Evolutionary conservation across 2,329 filamentous ascomycete species (phyloP).

Genomic region (Mycocentrospora acerina): DNA sequence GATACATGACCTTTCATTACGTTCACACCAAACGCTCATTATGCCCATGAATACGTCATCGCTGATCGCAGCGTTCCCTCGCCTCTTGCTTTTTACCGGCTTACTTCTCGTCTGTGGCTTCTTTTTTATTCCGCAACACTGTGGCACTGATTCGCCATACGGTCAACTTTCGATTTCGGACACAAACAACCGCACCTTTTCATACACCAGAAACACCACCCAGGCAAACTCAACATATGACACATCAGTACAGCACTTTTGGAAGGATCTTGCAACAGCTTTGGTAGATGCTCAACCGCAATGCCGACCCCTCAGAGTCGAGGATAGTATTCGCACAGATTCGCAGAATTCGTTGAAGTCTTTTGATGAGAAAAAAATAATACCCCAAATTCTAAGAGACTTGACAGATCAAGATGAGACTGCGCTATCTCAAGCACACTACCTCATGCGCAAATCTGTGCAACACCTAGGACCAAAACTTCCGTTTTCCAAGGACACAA

Average conservation of each 20-base stretch:
- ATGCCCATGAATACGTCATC: no score
- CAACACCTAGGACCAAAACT: constrained; percentile 30
- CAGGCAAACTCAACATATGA: constrained; percentile 2
- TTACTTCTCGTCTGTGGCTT: no score
- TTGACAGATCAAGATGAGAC: constrained; percentile 22
- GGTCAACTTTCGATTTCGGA: not conserved
- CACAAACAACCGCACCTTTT: not conserved
- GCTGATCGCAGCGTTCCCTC: no score
- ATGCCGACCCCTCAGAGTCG: constrained; percentile 12
- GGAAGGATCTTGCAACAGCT: constrained; percentile 3
- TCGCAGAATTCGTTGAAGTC: constrained; percentile 12
- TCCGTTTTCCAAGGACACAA: constrained; percentile 42
- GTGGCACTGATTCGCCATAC: not conserved
- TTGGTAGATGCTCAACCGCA: constrained; percentile 15
- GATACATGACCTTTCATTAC: no score
- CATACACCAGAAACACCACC: constrained; percentile 1
- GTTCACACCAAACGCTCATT: no score
- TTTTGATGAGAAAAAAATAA: constrained; percentile 8
- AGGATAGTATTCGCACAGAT: constrained; percentile 6
- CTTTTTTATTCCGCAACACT: no score
- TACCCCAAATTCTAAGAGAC: constrained; percentile 12
- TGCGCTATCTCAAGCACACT: constrained; percentile 20
- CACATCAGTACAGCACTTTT: not conserved
- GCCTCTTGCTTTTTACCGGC: no score
- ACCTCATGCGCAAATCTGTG: constrained; percentile 20